Base-by-base conservation (phyloP, 306 rosid genomes). In the Mimosa bimucronata region DNA sequence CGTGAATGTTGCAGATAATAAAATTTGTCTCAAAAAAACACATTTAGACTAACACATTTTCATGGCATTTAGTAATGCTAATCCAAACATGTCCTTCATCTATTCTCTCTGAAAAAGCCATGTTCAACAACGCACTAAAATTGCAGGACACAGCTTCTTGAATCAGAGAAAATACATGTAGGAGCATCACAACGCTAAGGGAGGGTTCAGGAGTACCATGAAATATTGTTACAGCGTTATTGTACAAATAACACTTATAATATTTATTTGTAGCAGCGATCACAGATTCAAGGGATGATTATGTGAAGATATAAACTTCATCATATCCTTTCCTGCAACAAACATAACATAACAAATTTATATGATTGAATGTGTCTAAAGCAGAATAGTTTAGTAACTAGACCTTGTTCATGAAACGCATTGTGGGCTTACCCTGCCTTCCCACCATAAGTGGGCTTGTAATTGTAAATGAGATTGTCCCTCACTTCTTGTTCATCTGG, bases 381-480 rank as follows among this genome's bases (percentile, higher is more conserved):
- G 12, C 13, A 68, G 31, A 18, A 48, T 48, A 18, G 55, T 16
- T 48, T 12, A 25, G 58, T 23, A 28, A 11, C 6, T 6, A 6
- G 12, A 8, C 19, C 2, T 28, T 73, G 25, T 9, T 19, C 2
- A 6, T 29, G 48, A 18, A 70, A 76, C 66, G 74, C 25, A 18
- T 42, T 10, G 34, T 26, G 48, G 75, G 71, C 90, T 81, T 88
- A 94, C 97, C 98, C 98, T 65, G 89, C 92, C 69, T 84, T 86
- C 81, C 98, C 97, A 64, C 92, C 65, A 76, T 84, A 94, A 50
- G 97, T 91, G 3, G 97, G 97, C 34, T 58, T 88, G 85, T 90
- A 92, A 77, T 94, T 94, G 89, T 94, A 94, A 80, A 94, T 90
- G 81, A 92, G 94, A 85, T 87, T 91, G 87, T 91, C 92, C 0